Evolutionary conservation across 1,139 yeast species (phyloP), one percentile per base, ranked within the genome.

Genomic region (Candida gigantensis): DNA sequence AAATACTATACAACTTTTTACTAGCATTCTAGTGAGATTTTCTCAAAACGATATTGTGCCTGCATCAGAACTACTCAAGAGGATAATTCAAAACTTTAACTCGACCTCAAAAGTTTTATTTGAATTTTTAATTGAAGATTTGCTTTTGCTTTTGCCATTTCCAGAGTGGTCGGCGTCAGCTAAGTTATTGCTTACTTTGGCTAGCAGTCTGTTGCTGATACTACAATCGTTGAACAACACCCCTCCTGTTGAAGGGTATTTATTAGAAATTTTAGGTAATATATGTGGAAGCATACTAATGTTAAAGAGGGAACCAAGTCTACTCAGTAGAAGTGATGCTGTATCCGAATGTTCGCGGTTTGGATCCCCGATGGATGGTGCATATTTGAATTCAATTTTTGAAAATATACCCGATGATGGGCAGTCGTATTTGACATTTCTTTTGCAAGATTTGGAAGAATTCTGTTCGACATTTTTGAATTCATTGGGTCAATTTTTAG

Each of bases 151-250:
- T 37, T 49, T 83, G 3, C 53, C 62, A 3, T 57, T 55, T 11
- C 85, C 88, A 0, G 82, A 79, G 39, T 84, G 83, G 77, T 68
- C 86, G 0, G 76, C 77, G 0, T 65, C 81, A 0, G 85, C 78
- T 9, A 18, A 11, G n/a, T 21, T 44, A 24, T 18, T 39, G 16
- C 12, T 18, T 43, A 25, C 27, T 14, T 5, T 30, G 20, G n/a
- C 31, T 25, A 24, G 34, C 13, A 28, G 36, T 36, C 3, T 42
- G 32, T 19, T 33, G 32, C n/a, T n/a, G n/a, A n/a, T n/a, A n/a
- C n/a, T n/a, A n/a, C n/a, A n/a, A n/a, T n/a, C n/a, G n/a, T n/a
- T n/a, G n/a, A n/a, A n/a, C n/a, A n/a, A n/a, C n/a, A n/a, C n/a
- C n/a, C n/a, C n/a, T n/a, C n/a, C n/a, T n/a, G n/a, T n/a, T n/a